phyloP scores from a whole-genome alignment of 371 early-diverging fungal species.

The Thermomucor indicae-seudaticae region DNA sequence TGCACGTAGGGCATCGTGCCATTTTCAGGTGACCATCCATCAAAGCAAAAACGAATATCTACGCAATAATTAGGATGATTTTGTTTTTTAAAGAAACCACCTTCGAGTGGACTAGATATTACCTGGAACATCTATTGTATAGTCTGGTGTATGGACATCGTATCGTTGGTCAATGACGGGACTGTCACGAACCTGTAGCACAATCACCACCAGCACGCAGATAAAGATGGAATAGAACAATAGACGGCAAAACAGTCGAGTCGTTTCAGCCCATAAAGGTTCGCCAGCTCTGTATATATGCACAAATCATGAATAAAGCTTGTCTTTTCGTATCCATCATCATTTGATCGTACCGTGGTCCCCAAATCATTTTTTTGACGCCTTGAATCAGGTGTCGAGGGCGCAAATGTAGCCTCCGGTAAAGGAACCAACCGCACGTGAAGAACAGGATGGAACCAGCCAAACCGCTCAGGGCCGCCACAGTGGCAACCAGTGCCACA shows the following conservation, averaged over 20 bases:
- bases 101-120: no score
- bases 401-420: background rate
- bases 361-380: slow-evolving; percentile 16
- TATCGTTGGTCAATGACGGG: slow-evolving; percentile 31
- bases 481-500: slow-evolving; percentile 6
- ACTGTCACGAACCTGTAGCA: slow-evolving; percentile 26
- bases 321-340: background rate
- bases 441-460: slow-evolving; percentile 1
- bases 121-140: slow-evolving; percentile 27
- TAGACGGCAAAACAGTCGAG: slow-evolving; percentile 18
- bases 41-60: slow-evolving; percentile 36
- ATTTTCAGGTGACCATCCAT: slow-evolving; percentile 15
- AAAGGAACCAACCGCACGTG: slow-evolving; percentile 2
- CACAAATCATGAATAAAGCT: background rate
- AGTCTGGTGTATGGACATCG: slow-evolving; percentile 8
- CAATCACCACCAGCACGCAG: slow-evolving; percentile 10
- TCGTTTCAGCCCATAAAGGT: slow-evolving; percentile 30
- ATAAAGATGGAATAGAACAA: slow-evolving; percentile 14
- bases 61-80: background rate
- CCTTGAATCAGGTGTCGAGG: background rate
- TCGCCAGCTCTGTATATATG: slow-evolving; percentile 22
- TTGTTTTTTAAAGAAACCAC: no score
- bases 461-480: slow-evolving; percentile 2
- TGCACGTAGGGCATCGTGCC: slow-evolving; percentile 11
- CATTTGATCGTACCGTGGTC: slow-evolving; percentile 17